Evolutionary conservation across 164 flowering plant genomes (phyloP).

Genomic region (Akebia trifoliata): DNA sequence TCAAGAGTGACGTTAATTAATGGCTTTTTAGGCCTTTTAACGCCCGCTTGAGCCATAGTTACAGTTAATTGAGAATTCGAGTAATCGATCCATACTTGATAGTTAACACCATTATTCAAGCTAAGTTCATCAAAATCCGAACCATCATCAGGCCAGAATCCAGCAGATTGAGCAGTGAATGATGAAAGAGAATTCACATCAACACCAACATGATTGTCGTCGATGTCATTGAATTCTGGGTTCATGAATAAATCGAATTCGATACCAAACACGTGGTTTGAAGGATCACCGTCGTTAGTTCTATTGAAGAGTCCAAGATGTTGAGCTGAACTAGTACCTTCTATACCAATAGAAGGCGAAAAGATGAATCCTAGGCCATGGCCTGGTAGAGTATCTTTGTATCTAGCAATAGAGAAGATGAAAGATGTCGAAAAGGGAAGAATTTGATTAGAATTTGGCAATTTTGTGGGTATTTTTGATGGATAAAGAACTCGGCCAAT

Average conservation of each 20-base stretch:
- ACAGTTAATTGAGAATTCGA: conserved; percentile 35
- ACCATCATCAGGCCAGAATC: conserved; percentile 36
- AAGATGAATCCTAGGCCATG: conserved; percentile 60
- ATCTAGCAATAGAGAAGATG: conserved; percentile 60
- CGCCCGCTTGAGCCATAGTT: conserved; percentile 50
- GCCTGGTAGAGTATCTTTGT: conserved; percentile 31
- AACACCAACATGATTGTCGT: conserved; percentile 56
- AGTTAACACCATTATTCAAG: conserved; percentile 54
- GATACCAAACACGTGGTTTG: conserved; percentile 50
- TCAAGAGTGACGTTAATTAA: conserved; percentile 33
- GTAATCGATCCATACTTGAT: conserved; percentile 70
- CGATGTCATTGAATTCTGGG: conserved; percentile 42
- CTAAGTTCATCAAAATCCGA: conserved; percentile 27
- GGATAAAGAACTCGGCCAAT: conserved; percentile 57
- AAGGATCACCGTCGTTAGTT: conserved; percentile 28
- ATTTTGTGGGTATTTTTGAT: conserved; percentile 32
- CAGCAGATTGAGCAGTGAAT: conserved; percentile 28
- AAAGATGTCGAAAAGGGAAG: conserved; percentile 61
- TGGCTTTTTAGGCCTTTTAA: conserved; percentile 30
- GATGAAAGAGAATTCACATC: conserved; percentile 52
- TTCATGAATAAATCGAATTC: conserved; percentile 60
- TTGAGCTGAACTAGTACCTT: conserved; percentile 37
- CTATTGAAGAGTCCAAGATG: conserved; percentile 44
- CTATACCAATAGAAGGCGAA: conserved; percentile 33
- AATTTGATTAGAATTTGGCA: conserved; percentile 28